Percentiles rank a stretch among this genome's conserved stretches.
phyloP scores from a whole-genome alignment of 2,329 filamentous ascomycete species.

The Fulvia fulva region DNA sequence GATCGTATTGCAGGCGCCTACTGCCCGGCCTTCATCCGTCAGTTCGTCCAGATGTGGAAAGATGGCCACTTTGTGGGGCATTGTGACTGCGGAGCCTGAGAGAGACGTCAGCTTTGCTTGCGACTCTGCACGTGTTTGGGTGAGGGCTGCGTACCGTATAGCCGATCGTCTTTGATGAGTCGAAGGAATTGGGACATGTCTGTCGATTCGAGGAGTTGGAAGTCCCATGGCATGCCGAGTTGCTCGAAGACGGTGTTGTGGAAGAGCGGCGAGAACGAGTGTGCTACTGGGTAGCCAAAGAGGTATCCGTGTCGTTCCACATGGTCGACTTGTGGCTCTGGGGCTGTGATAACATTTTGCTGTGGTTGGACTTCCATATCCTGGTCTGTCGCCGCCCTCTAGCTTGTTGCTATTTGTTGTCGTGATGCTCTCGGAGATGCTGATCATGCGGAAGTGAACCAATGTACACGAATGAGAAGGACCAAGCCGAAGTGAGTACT shows the following conservation, averaged over 20 bases:
- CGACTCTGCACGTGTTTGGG: not conserved
- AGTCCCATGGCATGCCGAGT: slow-evolving; percentile 51
- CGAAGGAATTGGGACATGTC: slow-evolving; percentile 43
- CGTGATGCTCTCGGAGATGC: not conserved
- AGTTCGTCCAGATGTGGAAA: slow-evolving; percentile 69
- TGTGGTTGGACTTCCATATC: slow-evolving; percentile 15
- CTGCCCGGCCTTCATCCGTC: slow-evolving; percentile 66
- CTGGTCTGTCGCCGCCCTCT: not conserved
- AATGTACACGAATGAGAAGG: not conserved
- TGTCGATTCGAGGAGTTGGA: slow-evolving; percentile 46
- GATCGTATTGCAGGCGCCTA: slow-evolving; percentile 77
- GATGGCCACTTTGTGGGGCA: slow-evolving; percentile 79
- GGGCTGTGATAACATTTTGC: slow-evolving; percentile 21
- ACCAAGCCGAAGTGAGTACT: not conserved
- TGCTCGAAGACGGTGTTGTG: slow-evolving; percentile 53
- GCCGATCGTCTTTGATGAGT: slow-evolving; percentile 49
- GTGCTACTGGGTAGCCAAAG: slow-evolving; percentile 55
- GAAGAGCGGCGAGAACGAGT: slow-evolving; percentile 54
- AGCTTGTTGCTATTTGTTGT: not conserved
- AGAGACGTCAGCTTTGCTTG: slow-evolving; percentile 7
- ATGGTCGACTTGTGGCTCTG: slow-evolving; percentile 29
- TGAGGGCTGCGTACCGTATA: not conserved
- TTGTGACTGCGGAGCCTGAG: slow-evolving; percentile 67
- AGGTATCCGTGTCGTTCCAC: slow-evolving; percentile 52
- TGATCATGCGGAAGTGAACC: not conserved